Percentiles rank a stretch among this genome's conserved stretches.
phyloP scores from a whole-genome alignment of 2,329 filamentous ascomycete species.

The Aspergillus fischeri region DNA sequence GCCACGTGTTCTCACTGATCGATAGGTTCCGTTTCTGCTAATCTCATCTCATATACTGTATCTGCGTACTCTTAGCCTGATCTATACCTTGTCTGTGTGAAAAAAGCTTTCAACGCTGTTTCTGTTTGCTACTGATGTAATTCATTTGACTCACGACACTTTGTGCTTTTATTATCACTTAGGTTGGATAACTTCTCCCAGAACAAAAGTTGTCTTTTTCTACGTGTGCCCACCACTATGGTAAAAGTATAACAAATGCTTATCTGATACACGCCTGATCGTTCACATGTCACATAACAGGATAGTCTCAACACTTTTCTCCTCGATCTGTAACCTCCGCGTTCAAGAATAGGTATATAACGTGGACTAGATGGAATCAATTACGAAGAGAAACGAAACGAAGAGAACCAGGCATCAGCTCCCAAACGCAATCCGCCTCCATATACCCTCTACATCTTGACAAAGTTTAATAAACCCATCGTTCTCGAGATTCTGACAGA shows the following conservation, averaged over 20 bases:
- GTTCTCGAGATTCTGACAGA: constrained; percentile 40
- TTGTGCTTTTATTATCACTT: neutral
- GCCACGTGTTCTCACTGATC: neutral
- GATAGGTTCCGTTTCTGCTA: constrained; percentile 1
- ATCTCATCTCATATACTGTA: neutral
- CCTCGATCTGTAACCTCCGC: neutral
- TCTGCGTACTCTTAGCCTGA: neutral
- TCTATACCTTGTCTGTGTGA: neutral
- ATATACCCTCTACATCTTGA: constrained; percentile 38
- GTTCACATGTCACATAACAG: neutral
- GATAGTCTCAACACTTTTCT: too few relatives aligned
- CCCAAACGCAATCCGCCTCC: constrained; percentile 39
- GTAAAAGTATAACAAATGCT: neutral
- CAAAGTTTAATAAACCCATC: constrained; percentile 39
- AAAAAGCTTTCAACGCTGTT: neutral
- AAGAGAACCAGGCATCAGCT: constrained; percentile 7
- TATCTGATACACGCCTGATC: neutral
- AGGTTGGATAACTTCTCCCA: neutral
- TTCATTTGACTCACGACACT: neutral
- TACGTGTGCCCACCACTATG: neutral
- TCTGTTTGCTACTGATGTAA: neutral
- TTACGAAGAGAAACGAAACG: neutral
- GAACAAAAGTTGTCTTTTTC: neutral
- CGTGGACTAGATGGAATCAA: neutral
- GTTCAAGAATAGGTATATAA: neutral